phyloP scores from a whole-genome alignment of 2,329 filamentous ascomycete species.

The Ophiocordyceps camponoti-floridani region DNA sequence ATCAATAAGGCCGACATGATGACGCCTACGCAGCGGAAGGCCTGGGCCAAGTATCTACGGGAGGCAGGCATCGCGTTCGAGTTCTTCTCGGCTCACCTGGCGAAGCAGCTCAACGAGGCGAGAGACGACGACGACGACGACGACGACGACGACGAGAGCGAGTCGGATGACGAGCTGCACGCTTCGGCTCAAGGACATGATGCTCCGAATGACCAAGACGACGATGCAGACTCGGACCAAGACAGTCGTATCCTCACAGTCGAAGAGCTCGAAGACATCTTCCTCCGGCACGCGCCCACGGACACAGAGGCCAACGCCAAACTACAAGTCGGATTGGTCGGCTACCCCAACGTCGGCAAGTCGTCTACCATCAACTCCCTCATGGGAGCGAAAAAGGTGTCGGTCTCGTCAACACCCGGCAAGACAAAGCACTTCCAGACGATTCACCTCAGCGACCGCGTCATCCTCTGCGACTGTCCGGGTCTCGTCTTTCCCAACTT shows the following conservation, averaged over 20 bases:
- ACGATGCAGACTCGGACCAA: constrained; percentile 9
- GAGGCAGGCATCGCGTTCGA: constrained; percentile 70
- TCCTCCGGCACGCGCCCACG: constrained; percentile 51
- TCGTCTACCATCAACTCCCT: constrained; percentile 98
- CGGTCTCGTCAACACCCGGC: constrained; percentile 88
- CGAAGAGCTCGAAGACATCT: constrained; percentile 79
- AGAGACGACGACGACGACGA: constrained; percentile 18
- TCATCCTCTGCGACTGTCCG: constrained; percentile 92
- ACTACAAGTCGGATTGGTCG: constrained; percentile 81
- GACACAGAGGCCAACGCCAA: constrained; percentile 38
- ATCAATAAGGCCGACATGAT: constrained; percentile 99
- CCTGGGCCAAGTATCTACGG: constrained; percentile 78
- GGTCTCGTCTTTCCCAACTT: constrained; percentile 98
- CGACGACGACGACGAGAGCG: constrained; percentile 26
- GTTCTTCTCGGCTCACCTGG: constrained; percentile 89
- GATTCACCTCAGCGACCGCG: constrained; percentile 76
- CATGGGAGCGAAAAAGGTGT: constrained; percentile 97
- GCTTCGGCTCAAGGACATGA: background rate
- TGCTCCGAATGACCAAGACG: background rate
- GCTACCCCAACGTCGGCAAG: constrained; percentile 97
- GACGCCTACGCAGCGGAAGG: constrained; percentile 62
- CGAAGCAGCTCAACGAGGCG: constrained; percentile 75
- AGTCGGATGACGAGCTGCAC: constrained; percentile 17
- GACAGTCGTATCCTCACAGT: constrained; percentile 75
- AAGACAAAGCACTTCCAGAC: constrained; percentile 99